A percentile compares a stretch with the other conserved stretches of the same genome.
Conservation (phyloP, 768 basidiomycete species). For the Lactarius tabidus region DNA sequence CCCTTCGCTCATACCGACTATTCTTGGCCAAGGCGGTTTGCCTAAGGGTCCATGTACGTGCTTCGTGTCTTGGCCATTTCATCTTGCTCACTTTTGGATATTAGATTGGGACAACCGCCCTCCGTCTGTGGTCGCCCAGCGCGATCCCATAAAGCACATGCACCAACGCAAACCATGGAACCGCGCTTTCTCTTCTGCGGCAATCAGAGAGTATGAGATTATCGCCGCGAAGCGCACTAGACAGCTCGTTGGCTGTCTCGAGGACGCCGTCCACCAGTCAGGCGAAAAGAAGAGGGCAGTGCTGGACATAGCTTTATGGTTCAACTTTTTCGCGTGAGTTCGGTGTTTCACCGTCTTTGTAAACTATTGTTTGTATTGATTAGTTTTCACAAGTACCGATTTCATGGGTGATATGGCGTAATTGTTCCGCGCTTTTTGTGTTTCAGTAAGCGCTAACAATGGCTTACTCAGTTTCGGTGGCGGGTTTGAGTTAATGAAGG, state of each 20-base stretch:
- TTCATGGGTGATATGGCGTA: conserved; percentile 43
- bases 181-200: conserved; percentile 43
- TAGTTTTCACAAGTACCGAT: conserved; percentile 34
- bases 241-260: conserved; percentile 41
- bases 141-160: conserved; percentile 43
- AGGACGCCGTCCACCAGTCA: conserved; percentile 13
- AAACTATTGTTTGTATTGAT: not conserved
- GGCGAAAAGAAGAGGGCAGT: conserved; percentile 25
- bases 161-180: conserved; percentile 47
- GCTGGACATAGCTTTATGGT: conserved; percentile 36
- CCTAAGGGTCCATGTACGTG: conserved; percentile 34
- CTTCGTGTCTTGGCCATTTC: not conserved
- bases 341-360: not conserved
- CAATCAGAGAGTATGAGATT: conserved; percentile 45
- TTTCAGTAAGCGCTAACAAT: not conserved
- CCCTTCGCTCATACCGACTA: not conserved
- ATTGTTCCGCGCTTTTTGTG: conserved; percentile 5
- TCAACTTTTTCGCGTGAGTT: conserved; percentile 41
- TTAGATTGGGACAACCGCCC: conserved; percentile 50
- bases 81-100: not conserved
- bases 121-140: conserved; percentile 36
- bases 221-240: conserved; percentile 36
- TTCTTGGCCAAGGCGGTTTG: not conserved
- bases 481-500: conserved; percentile 35
- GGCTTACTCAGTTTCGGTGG: conserved; percentile 34